A percentile compares a stretch with the other conserved stretches of the same genome.
Evolutionary conservation across 139 green algal species (phyloP).

Genomic region (Deuterostichococcus epilithicus): DNA sequence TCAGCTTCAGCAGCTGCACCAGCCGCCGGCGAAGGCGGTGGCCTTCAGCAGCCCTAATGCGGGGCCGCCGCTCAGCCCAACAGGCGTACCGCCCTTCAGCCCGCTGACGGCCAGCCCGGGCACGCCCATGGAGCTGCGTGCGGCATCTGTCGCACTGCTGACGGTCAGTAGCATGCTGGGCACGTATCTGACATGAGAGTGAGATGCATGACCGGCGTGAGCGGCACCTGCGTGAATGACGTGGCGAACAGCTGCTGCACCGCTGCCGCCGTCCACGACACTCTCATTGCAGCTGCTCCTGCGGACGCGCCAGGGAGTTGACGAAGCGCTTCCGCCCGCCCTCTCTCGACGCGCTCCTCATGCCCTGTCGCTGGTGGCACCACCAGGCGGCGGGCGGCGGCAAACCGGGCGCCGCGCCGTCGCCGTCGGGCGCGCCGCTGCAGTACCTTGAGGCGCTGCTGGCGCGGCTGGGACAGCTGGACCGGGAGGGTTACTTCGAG

Average conservation of each 20-base stretch:
- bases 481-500: constrained; percentile 50
- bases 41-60: not conserved
- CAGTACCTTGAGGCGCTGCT: constrained; percentile 29
- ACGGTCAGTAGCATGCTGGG: too few relatives aligned
- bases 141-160: not conserved
- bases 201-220: too few relatives aligned
- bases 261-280: too few relatives aligned
- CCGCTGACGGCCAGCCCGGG: not conserved
- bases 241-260: too few relatives aligned
- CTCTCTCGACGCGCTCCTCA: too few relatives aligned
- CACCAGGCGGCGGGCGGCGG: not conserved
- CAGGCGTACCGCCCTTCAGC: not conserved
- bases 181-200: too few relatives aligned
- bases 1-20: not conserved
- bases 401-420: not conserved
- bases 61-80: too few relatives aligned
- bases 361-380: too few relatives aligned
- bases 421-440: not conserved
- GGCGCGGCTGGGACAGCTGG: constrained; percentile 15
- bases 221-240: too few relatives aligned
- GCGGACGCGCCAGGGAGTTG: too few relatives aligned
- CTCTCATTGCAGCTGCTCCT: too few relatives aligned
- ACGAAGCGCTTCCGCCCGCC: too few relatives aligned
- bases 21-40: not conserved
- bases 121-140: not conserved